These are phyloP conservation scores for Parathielavia hyrcaniae DNA, from an alignment of 495 filamentous ascomycete genomes.

Conservation along the genomic window DNA sequence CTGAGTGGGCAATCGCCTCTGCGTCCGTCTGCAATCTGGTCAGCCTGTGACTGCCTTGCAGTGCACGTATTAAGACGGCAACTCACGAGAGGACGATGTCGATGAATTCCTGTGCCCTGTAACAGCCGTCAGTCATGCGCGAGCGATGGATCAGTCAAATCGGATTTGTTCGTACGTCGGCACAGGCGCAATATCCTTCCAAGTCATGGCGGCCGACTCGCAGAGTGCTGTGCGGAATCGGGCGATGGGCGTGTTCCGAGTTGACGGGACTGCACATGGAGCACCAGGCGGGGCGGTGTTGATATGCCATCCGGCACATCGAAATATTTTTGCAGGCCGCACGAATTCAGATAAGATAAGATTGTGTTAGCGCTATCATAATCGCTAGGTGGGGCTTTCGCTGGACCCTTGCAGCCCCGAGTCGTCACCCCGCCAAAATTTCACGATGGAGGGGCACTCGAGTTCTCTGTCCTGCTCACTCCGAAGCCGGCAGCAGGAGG, in stretches of 20 bases:
- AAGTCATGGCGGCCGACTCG: constrained; percentile 39
- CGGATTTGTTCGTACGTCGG: constrained; percentile 56
- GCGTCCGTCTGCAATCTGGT: constrained; percentile 61
- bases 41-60: constrained; percentile 1
- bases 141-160: neutral
- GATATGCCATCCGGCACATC: constrained; percentile 16
- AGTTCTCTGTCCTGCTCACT: neutral
- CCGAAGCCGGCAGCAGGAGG: neutral
- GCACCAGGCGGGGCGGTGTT: constrained; percentile 28
- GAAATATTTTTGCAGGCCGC: constrained; percentile 30
- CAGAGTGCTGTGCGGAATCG: constrained; percentile 11
- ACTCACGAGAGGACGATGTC: constrained; percentile 73
- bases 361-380: constrained; percentile 12
- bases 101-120: constrained; percentile 69
- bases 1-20: constrained; percentile 90
- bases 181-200: constrained; percentile 74
- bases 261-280: constrained; percentile 10
- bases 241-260: constrained; percentile 12
- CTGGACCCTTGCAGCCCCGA: too few relatives aligned
- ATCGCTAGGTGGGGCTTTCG: constrained; percentile 1
- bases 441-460: constrained; percentile 9
- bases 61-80: neutral
- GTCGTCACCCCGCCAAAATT: constrained; percentile 11
- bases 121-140: constrained; percentile 12
- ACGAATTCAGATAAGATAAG: constrained; percentile 32